Evolutionary conservation across 495 filamentous ascomycete species (phyloP).

Genomic region (Penicillium odoratum): DNA sequence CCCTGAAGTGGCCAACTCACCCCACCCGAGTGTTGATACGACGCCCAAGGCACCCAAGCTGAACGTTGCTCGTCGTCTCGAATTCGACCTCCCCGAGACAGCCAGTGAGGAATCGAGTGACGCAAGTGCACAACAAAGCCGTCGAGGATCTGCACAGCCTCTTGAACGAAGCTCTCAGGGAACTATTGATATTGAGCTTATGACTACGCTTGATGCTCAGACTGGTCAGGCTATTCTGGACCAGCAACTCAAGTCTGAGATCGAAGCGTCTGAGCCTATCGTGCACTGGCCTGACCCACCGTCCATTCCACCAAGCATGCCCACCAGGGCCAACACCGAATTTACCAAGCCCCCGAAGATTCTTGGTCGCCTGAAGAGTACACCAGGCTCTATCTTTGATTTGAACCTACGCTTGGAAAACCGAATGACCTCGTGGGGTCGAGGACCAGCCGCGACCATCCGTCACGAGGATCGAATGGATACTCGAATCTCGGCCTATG

Average conservation of each 20-base stretch:
- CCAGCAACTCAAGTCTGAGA: conserved; percentile 20
- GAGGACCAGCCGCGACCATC: conserved; percentile 59
- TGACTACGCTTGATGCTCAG: conserved; percentile 43
- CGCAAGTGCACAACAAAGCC: conserved; percentile 18
- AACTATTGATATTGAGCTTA: conserved; percentile 35
- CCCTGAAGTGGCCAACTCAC: conserved; percentile 8
- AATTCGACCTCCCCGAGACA: conserved; percentile 43
- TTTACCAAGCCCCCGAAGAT: conserved; percentile 41
- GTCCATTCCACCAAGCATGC: conserved; percentile 6
- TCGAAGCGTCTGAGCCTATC: conserved; percentile 24
- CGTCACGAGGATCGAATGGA: conserved; percentile 59
- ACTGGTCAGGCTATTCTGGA: conserved; percentile 40
- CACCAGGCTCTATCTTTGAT: conserved; percentile 48
- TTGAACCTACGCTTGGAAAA: conserved; percentile 63
- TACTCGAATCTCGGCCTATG: conserved; percentile 73
- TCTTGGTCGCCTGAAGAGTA: conserved; percentile 45
- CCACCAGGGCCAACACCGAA: conserved; percentile 7
- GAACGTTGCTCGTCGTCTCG: conserved; percentile 35
- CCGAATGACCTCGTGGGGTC: conserved; percentile 73
- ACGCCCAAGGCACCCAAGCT: conserved; percentile 36
- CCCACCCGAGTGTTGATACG: conserved; percentile 15
- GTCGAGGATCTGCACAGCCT: conserved; percentile 1
- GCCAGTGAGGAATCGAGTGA: conserved; percentile 44
- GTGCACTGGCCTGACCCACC: conserved; percentile 20
- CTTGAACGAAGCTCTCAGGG: background rate